Percentiles rank a stretch among this genome's conserved stretches.
These are phyloP conservation scores for Vigna unguiculata DNA, from an alignment of 306 rosid species.

Conservation along the genomic window DNA sequence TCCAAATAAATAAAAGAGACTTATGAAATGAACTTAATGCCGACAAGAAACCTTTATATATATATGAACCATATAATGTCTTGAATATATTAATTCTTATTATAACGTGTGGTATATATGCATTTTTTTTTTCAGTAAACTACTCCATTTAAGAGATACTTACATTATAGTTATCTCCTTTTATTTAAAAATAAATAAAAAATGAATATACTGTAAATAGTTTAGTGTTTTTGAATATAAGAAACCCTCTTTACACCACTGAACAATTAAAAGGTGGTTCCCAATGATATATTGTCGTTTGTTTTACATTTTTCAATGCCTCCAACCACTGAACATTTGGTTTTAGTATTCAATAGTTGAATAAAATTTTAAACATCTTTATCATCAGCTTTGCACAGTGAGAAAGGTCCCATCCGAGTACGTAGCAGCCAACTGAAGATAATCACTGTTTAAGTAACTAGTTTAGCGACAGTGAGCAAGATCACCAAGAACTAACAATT, in stretches of 20 bases:
- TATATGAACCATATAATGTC: background rate
- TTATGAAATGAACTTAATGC: slow-evolving; percentile 1
- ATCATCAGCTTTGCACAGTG: background rate
- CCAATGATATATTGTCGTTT: background rate
- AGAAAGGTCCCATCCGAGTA: background rate
- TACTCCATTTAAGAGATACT: background rate
- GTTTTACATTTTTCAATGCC: background rate
- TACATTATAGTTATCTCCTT: background rate
- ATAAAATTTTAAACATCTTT: background rate
- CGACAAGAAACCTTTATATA: background rate
- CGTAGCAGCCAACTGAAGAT: background rate
- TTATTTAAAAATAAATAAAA: background rate
- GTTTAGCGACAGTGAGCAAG: background rate
- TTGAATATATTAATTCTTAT: background rate
- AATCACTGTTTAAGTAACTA: background rate
- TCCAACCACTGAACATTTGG: background rate
- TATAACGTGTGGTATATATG: background rate
- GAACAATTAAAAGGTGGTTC: background rate
- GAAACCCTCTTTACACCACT: background rate
- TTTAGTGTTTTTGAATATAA: background rate
- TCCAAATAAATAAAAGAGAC: slow-evolving; percentile 3
- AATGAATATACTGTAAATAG: background rate
- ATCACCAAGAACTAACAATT: background rate
- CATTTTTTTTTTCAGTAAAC: background rate
- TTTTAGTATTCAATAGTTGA: background rate